Conservation (phyloP, 2,329 filamentous ascomycete genomes). For the Aspergillus sp. region DNA sequence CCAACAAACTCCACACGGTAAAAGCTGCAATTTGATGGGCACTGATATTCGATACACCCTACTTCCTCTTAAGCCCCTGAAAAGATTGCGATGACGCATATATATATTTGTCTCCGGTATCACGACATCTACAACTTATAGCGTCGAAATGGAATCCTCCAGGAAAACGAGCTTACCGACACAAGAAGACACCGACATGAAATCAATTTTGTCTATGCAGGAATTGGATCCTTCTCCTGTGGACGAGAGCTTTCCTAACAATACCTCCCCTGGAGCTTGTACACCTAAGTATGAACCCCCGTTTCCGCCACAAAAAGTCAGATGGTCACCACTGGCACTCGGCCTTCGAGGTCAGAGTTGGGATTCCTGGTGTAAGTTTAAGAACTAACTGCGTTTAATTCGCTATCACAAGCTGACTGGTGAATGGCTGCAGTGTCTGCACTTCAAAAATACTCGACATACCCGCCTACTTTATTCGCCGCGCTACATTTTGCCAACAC, state of each 20-base stretch:
- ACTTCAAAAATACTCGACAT: conserved; percentile 85
- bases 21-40: neutral
- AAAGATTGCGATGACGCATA: neutral
- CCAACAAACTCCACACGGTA: neutral
- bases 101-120: neutral
- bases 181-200: conserved; percentile 32
- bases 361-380: conserved; percentile 69
- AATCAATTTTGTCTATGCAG: conserved; percentile 64
- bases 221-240: conserved; percentile 83
- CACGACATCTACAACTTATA: neutral
- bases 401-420: neutral
- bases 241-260: conserved; percentile 51
- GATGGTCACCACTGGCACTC: conserved; percentile 37
- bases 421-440: conserved; percentile 59
- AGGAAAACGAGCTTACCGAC: conserved; percentile 17
- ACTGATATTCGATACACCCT: neutral
- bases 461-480: conserved; percentile 76
- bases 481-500: conserved; percentile 78
- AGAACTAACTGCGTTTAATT: neutral
- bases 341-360: conserved; percentile 70
- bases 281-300: conserved; percentile 27
- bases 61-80: neutral
- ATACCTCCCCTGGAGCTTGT: conserved; percentile 48
- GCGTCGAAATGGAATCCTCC: conserved; percentile 17
- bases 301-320: conserved; percentile 6